Conservation (phyloP, 805 yeast genomes). For the Candida railenensis region DNA sequence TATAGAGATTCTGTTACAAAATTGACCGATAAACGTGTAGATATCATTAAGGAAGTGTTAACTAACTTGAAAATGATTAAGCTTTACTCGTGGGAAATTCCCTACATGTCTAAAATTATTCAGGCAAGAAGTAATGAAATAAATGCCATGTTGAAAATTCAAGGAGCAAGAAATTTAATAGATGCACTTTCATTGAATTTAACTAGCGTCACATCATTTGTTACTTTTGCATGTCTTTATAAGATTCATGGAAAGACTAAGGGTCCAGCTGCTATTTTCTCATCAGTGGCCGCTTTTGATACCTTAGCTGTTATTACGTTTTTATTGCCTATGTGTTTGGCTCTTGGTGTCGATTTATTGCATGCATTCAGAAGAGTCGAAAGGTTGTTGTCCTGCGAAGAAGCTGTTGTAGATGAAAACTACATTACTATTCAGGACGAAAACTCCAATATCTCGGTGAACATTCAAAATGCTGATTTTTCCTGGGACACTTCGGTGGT, state of each 20-base stretch:
- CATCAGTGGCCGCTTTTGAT: conserved; percentile 69
- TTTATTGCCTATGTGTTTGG: conserved; percentile 68
- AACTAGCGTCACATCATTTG: conserved; percentile 71
- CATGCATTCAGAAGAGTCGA: conserved; percentile 61
- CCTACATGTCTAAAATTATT: conserved; percentile 60
- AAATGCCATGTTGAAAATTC: conserved; percentile 58
- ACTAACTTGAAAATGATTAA: conserved; percentile 79
- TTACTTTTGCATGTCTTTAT: conserved; percentile 42
- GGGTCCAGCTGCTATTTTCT: conserved; percentile 63
- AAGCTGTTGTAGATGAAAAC: conserved; percentile 34
- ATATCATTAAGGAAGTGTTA: conserved; percentile 73
- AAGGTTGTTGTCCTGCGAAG: conserved; percentile 47
- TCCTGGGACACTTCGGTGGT: conserved; percentile 26
- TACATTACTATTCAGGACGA: conserved; percentile 22
- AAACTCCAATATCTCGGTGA: conserved; percentile 16
- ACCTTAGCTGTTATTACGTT: conserved; percentile 60
- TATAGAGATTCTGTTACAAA: conserved; percentile 58
- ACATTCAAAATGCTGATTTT: conserved; percentile 22
- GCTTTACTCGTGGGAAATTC: conserved; percentile 88
- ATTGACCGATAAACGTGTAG: conserved; percentile 75
- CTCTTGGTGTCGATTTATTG: conserved; percentile 66
- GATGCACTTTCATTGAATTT: conserved; percentile 66
- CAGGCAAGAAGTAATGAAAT: conserved; percentile 63
- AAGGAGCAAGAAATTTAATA: conserved; percentile 57
- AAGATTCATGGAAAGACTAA: conserved; percentile 27